Conservation (phyloP, 176 grass and related monocot genomes). For the Olyra latifolia region DNA sequence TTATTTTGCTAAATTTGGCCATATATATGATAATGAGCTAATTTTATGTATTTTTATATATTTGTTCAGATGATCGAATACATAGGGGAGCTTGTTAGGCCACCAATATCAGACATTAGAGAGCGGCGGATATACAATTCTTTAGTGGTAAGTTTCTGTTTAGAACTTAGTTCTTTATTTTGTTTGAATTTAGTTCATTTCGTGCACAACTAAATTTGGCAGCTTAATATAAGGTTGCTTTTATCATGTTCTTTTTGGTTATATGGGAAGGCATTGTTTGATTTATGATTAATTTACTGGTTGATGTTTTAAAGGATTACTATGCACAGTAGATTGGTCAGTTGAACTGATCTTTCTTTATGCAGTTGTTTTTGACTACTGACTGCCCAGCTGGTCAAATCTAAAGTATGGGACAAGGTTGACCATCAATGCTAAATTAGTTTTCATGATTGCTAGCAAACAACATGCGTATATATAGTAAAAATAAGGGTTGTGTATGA, state of each 20-base stretch:
- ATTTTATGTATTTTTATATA: conserved; percentile 38
- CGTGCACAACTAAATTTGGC: not conserved
- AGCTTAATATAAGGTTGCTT: conserved; percentile 24
- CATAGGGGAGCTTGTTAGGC: conserved; percentile 94
- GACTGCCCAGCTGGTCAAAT: not conserved
- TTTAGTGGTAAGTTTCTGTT: conserved; percentile 70
- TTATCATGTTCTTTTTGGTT: not conserved
- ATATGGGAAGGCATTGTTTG: not conserved
- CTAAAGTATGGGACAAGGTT: not conserved
- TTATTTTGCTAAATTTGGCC: not conserved
- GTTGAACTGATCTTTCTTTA: not conserved
- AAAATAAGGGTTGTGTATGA: not conserved
- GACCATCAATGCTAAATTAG: not conserved
- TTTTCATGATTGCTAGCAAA: not conserved
- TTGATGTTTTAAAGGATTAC: not conserved
- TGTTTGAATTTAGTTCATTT: conserved; percentile 4
- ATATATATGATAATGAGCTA: conserved; percentile 24
- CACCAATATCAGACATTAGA: conserved; percentile 88
- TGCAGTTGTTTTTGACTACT: not conserved
- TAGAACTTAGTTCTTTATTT: conserved; percentile 23
- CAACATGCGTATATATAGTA: not conserved
- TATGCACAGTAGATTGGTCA: not conserved
- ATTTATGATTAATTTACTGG: not conserved
- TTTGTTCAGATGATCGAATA: conserved; percentile 89
- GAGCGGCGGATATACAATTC: conserved; percentile 86